Base-by-base conservation (phyloP, 2,329 filamentous ascomycete species). In the Fusarium ambrosium region DNA sequence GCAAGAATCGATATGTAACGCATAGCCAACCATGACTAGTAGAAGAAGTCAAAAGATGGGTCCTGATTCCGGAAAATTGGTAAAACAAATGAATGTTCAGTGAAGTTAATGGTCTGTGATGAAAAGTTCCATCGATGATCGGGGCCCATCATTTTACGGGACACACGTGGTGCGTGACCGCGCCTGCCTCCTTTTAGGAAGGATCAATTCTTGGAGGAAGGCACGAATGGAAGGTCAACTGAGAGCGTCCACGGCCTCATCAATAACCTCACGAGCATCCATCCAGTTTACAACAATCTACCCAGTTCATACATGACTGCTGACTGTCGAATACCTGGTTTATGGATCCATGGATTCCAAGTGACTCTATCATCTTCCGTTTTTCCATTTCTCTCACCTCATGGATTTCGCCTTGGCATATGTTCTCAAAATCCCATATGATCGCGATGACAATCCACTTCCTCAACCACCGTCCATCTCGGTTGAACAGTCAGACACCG, bases 11-110 rank as follows among this genome's bases (percentile, higher is more conserved):
- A 18, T 51, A n/a, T 34, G 36, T 27, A 64, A 34, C 20, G 4
- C 16, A 36, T 14, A 64, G 43, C 62, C 62, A 65, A 32, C 63
- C 62, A 65, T n/a, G 9, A 34, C 10, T 55, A 18, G 22, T 20
- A 37, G 16, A 6, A 22, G 22, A 34, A n/a, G 43, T 24, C 39
- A 16, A 48, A 53, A 45, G 32, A 64, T 64, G 62, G 53, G 41
- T 29, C 29, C 53, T 36, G 5, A 32, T 24, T 45, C 55, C 55
- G 20, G 34, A 34, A 60, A 66, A 10, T 41, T 32, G 63, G 63
- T 65, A 48, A 65, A 60, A 60, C 13, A 39, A 55, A 55, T 48
- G 32, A 53, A 53, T 45, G 16, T 18, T 53, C 16, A 10, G 16
- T 22, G 48, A 64, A 37, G 34, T 63, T 53, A 27, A 27, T 63